Evolutionary conservation across 78 protist species (phyloP).

Genomic region (Tieghemostelium lacteum): DNA sequence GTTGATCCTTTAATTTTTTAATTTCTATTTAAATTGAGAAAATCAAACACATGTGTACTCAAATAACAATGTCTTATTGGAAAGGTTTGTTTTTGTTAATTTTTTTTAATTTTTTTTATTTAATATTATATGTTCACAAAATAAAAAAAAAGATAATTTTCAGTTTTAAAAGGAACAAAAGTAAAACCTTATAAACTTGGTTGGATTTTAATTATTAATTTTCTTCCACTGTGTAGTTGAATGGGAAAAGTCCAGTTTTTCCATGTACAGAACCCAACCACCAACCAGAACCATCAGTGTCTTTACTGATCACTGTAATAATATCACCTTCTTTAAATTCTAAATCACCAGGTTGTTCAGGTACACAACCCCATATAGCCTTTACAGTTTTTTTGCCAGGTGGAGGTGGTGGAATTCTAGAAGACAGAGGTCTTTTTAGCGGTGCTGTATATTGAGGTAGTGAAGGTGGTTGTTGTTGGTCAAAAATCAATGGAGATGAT

Average conservation of each 20-base stretch:
- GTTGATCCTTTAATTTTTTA: too few relatives aligned
- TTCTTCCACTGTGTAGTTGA: constrained; percentile 16
- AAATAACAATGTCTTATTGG: too few relatives aligned
- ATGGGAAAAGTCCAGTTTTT: constrained; percentile 46
- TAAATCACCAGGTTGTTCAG: constrained; percentile 63
- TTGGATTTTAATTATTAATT: too few relatives aligned
- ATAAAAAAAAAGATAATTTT: neutral
- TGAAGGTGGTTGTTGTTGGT: neutral
- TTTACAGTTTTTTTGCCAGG: constrained; percentile 33
- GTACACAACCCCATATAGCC: constrained; percentile 61
- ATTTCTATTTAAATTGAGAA: too few relatives aligned
- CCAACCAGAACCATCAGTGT: constrained; percentile 69
- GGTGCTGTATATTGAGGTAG: neutral
- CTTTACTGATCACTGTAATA: constrained; percentile 55
- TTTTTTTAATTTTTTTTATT: too few relatives aligned
- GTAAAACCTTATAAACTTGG: neutral
- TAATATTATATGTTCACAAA: too few relatives aligned
- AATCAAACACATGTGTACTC: too few relatives aligned
- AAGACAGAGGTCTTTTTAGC: constrained; percentile 29
- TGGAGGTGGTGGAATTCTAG: constrained; percentile 78
- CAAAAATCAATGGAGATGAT: constrained; percentile 11
- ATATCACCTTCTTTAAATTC: constrained; percentile 46
- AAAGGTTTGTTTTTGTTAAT: too few relatives aligned
- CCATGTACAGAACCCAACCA: constrained; percentile 48
- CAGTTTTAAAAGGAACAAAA: neutral